These are phyloP conservation scores for Glycine soja DNA, from an alignment of 306 rosid species.

Conservation along the genomic window DNA sequence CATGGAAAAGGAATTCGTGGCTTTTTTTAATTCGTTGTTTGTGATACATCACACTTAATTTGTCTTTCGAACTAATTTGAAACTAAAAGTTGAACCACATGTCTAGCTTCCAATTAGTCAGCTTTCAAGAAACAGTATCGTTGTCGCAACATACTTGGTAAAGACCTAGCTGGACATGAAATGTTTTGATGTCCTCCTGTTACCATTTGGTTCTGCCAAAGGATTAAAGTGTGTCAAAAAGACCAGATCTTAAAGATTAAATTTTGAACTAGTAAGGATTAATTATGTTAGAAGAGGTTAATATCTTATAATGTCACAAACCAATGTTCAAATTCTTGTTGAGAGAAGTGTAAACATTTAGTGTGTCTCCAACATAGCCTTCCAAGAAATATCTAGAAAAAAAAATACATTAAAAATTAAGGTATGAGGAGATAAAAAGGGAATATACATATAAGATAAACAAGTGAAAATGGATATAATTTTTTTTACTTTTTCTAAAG, in stretches of 20 bases:
- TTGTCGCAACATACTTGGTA: not conserved
- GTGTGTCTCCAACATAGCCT: no score
- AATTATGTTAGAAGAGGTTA: no score
- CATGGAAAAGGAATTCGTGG: not conserved
- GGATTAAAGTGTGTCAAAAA: not conserved
- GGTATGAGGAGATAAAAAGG: no score
- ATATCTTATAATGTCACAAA: no score
- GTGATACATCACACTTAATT: conserved; percentile 17
- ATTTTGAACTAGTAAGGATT: not conserved
- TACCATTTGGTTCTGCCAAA: not conserved
- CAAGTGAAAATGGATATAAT: no score
- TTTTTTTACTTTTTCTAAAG: no score
- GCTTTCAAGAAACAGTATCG: conserved; percentile 20
- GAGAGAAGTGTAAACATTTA: no score
- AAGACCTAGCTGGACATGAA: not conserved
- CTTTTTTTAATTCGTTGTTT: conserved; percentile 3
- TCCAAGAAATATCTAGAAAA: no score
- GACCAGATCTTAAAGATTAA: not conserved
- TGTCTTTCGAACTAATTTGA: not conserved
- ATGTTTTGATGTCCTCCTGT: not conserved
- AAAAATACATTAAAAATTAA: no score
- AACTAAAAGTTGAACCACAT: not conserved
- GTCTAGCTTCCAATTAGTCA: not conserved
- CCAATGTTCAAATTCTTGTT: no score
- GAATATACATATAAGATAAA: no score